A percentile compares a stretch with the other conserved stretches of the same genome.
These are phyloP conservation scores for Termitomyces sp. DNA, from an alignment of 768 basidiomycete genomes.

Conservation along the genomic window DNA sequence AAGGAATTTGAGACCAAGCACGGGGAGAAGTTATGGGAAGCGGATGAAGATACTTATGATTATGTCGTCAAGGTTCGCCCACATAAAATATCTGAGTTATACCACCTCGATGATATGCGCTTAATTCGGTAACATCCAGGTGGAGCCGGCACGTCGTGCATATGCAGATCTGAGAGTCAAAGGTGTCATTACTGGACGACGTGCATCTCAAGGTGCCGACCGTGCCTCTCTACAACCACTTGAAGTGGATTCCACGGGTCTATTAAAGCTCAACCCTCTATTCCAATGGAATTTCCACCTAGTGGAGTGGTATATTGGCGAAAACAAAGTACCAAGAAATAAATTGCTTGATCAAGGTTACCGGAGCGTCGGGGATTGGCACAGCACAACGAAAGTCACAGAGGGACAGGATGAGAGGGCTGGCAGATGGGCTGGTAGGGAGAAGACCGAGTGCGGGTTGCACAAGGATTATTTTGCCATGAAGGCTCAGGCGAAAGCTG, in stretches of 20 bases:
- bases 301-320: slow-evolving; percentile 80
- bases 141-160: slow-evolving; percentile 88
- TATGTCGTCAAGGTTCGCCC: slow-evolving; percentile 78
- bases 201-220: slow-evolving; percentile 91
- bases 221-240: slow-evolving; percentile 77
- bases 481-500: slow-evolving; percentile 46
- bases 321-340: slow-evolving; percentile 84
- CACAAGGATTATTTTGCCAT: slow-evolving; percentile 87
- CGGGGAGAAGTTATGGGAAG: slow-evolving; percentile 83
- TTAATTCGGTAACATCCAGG: slow-evolving; percentile 36
- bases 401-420: slow-evolving; percentile 82
- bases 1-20: slow-evolving; percentile 75
- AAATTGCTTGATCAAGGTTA: slow-evolving; percentile 86
- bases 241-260: slow-evolving; percentile 84
- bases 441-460: slow-evolving; percentile 94
- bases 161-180: slow-evolving; percentile 75
- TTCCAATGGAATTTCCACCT: slow-evolving; percentile 81
- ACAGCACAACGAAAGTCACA: slow-evolving; percentile 73
- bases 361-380: slow-evolving; percentile 96
- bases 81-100: background rate
- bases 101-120: background rate
- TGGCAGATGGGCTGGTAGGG: slow-evolving; percentile 86
- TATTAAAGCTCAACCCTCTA: slow-evolving; percentile 93
- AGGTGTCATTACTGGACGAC: slow-evolving; percentile 91
- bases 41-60: slow-evolving; percentile 83